A percentile compares a stretch with the other conserved stretches of the same genome.
These are phyloP conservation scores for Liquidambar formosana DNA, from an alignment of 164 flowering plant species.

Conservation along the genomic window DNA sequence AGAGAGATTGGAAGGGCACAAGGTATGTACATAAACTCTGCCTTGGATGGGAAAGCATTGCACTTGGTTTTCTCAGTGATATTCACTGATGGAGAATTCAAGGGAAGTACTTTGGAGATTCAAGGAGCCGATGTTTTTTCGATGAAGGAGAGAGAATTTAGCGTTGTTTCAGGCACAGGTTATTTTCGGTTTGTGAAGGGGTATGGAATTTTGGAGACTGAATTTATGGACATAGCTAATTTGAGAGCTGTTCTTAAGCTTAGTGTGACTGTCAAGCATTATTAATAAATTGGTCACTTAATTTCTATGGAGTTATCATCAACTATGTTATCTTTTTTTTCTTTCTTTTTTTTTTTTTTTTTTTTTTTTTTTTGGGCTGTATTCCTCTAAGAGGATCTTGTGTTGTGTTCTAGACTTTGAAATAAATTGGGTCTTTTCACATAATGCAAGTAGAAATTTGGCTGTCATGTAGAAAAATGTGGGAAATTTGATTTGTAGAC, in stretches of 20 bases:
- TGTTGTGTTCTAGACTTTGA: no score
- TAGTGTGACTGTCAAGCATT: slow-evolving; percentile 33
- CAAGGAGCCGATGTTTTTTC: slow-evolving; percentile 34
- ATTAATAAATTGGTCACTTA: neutral
- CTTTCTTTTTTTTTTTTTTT: no score
- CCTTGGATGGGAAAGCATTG: slow-evolving; percentile 31
- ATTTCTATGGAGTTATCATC: no score
- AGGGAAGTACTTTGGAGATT: slow-evolving; percentile 37
- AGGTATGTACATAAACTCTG: slow-evolving; percentile 34
- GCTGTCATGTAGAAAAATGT: no score
- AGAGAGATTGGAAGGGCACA: slow-evolving; percentile 31
- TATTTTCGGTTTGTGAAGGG: slow-evolving; percentile 36
- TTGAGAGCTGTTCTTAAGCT: slow-evolving; percentile 33
- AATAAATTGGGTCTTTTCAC: no score
- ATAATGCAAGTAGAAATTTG: no score
- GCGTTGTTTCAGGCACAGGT: slow-evolving; percentile 33
- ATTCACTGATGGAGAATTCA: slow-evolving; percentile 34
- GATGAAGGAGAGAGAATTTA: slow-evolving; percentile 30
- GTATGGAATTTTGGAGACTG: slow-evolving; percentile 32
- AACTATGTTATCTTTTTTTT: no score
- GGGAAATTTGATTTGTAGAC: no score
- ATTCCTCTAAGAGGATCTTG: no score
- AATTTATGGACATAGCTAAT: slow-evolving; percentile 24
- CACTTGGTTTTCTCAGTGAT: slow-evolving; percentile 32
- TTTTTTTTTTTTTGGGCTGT: no score